Conservation (phyloP, 345 rosid genomes). For the Toxicodendron radicans region DNA sequence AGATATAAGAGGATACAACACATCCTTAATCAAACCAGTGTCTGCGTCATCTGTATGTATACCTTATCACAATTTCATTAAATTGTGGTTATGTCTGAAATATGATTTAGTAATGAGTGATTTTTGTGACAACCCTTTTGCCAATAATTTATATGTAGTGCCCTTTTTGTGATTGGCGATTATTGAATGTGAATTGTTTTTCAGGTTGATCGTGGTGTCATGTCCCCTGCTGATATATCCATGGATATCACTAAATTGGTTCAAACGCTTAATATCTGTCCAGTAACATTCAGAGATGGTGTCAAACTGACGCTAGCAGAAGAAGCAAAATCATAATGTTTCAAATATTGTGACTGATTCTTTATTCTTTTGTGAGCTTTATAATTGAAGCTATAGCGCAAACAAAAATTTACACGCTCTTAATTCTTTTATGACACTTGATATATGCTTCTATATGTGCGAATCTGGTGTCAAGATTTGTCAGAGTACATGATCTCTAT, state of each 20-base stretch:
- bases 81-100: background rate
- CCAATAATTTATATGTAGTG: background rate
- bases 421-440: background rate
- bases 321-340: constrained; percentile 31
- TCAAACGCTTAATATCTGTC: constrained; percentile 45
- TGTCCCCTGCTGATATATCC: constrained; percentile 84
- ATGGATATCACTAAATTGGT: constrained; percentile 77
- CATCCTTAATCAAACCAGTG: constrained; percentile 60
- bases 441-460: background rate
- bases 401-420: background rate
- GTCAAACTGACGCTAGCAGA: constrained; percentile 59
- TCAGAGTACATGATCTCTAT: background rate
- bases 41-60: constrained; percentile 70
- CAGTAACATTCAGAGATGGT: constrained; percentile 63
- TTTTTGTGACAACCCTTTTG: background rate
- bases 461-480: background rate
- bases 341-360: background rate
- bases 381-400: background rate
- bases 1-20: constrained; percentile 53
- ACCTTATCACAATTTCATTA: constrained; percentile 1
- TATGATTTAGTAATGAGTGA: background rate
- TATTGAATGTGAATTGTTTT: constrained; percentile 14
- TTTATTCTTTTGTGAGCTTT: background rate
- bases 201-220: constrained; percentile 73
- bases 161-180: background rate